phyloP scores from a whole-genome alignment of 257 asterid genomes.

The Linaria vulgaris region DNA sequence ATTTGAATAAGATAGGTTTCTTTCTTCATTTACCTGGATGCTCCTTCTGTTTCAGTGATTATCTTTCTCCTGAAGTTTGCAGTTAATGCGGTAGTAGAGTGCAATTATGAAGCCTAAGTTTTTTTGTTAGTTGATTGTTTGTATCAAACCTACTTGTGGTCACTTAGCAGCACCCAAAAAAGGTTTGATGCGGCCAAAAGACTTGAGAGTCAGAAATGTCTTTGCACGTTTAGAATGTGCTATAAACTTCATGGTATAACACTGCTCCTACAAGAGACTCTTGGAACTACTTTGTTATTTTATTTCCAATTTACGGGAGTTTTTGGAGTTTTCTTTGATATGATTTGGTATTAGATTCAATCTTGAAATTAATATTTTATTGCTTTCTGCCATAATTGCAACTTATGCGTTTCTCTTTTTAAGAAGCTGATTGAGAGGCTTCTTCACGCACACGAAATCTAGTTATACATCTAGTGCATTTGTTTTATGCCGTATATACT shows the following conservation, averaged over 20 bases:
- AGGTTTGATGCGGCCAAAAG: not conserved
- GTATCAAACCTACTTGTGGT: not conserved
- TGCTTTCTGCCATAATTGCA: not conserved
- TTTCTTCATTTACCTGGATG: not conserved
- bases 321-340: not conserved
- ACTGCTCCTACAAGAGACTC: not conserved
- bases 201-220: not conserved
- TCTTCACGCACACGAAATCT: not conserved
- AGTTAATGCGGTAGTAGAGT: not conserved
- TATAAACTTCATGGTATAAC: not conserved
- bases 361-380: not conserved
- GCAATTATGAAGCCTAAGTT: not conserved
- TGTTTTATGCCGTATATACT: too few relatives aligned
- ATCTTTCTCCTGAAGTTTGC: not conserved
- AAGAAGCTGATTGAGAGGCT: not conserved
- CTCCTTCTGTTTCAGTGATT: not conserved
- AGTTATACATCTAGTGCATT: not conserved
- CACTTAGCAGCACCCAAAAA: not conserved
- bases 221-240: not conserved
- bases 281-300: not conserved
- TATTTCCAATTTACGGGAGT: not conserved
- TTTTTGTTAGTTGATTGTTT: conserved; percentile 5
- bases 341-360: not conserved
- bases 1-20: conserved; percentile 6
- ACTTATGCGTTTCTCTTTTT: not conserved